phyloP scores from a whole-genome alignment of 768 basidiomycete genomes.

The Lentinula aciculospora region DNA sequence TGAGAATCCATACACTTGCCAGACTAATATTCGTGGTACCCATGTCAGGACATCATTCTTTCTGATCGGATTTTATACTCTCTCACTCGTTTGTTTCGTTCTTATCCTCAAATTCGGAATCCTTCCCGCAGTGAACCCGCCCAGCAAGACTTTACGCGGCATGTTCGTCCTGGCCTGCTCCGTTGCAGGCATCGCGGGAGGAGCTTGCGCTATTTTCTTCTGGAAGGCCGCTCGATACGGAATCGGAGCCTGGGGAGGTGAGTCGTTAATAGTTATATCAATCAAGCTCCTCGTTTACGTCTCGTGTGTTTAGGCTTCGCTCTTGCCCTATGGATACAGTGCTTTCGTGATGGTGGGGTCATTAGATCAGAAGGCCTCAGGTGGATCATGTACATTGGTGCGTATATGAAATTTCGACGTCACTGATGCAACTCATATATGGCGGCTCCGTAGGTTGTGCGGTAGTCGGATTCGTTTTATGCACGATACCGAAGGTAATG shows the following conservation, averaged over 20 bases:
- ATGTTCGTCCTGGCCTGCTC: constrained; percentile 82
- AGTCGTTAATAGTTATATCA: constrained; percentile 1
- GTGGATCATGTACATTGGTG: constrained; percentile 89
- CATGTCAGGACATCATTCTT: constrained; percentile 82
- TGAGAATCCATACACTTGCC: constrained; percentile 11
- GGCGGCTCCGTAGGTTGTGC: constrained; percentile 46
- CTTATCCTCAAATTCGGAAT: constrained; percentile 89
- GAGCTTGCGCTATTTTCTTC: constrained; percentile 86
- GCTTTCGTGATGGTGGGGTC: constrained; percentile 76
- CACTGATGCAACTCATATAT: constrained; percentile 17
- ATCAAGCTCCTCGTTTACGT: constrained; percentile 2
- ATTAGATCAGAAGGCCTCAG: constrained; percentile 72
- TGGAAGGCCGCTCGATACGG: constrained; percentile 87
- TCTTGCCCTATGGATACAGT: constrained; percentile 83
- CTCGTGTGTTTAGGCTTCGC: constrained; percentile 54
- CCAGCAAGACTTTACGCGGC: constrained; percentile 72
- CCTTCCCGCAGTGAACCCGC: constrained; percentile 76
- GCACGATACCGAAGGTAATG: constrained; percentile 69
- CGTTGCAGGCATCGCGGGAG: constrained; percentile 80
- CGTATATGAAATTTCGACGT: constrained; percentile 12
- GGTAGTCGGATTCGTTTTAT: constrained; percentile 75
- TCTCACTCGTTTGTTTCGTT: constrained; percentile 80
- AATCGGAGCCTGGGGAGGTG: constrained; percentile 38
- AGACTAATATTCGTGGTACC: constrained; percentile 2
- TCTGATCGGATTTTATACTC: constrained; percentile 85